Evolutionary conservation across 2,329 filamentous ascomycete genomes (phyloP), one percentile per base, ranked within the genome.

Genomic region (Xenosphaeropsis pyriputrescens): DNA sequence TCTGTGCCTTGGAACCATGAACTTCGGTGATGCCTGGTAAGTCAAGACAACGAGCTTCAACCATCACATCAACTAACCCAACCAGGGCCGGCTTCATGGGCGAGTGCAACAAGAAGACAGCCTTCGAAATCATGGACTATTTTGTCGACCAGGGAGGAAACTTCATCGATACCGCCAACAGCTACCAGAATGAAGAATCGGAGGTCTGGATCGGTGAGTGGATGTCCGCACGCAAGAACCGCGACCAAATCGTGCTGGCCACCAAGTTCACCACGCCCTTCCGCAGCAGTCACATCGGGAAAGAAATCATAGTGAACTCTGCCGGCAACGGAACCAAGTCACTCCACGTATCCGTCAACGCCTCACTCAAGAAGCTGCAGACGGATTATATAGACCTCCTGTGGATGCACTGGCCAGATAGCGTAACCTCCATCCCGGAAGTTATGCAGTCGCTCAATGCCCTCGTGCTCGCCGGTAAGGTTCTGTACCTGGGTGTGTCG

Each of bases 341-440:
- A 40, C 51, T 83, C 30, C 64, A 67, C 32, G 49, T 59, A 1
- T 76, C 72, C 1, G 59, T 79, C 19, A 58, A 69, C 14, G 61
- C 58, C n/a, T 75, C 70, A 41, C 51, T 79, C 41, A 58, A 60
- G 50, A 79, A 74, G 57, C 63, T 78, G 38, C 66, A 76, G 56
- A 82, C 78, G 0, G 65, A 72, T 37, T 85, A 83, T 50, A 73
- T 85, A 40, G 80, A 85, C 49, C 51, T 80, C 39, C 62, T 75
- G 2, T 77, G 74, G 38, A 62, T 76, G 26, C 73, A 78, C 46
- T 75, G 70, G 69, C 83, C 76, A 75, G 77, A 82, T 52, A 77
- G 67, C 49, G 72, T 66, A n/a, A 74, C 72, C 17, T 68, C 66
- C 0, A 72, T 82, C 35, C 63, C 69, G 0, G 77, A 84, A 49